These are phyloP conservation scores for Mortierella sp. DNA, from an alignment of 371 early-diverging fungal genomes.

Conservation along the genomic window DNA sequence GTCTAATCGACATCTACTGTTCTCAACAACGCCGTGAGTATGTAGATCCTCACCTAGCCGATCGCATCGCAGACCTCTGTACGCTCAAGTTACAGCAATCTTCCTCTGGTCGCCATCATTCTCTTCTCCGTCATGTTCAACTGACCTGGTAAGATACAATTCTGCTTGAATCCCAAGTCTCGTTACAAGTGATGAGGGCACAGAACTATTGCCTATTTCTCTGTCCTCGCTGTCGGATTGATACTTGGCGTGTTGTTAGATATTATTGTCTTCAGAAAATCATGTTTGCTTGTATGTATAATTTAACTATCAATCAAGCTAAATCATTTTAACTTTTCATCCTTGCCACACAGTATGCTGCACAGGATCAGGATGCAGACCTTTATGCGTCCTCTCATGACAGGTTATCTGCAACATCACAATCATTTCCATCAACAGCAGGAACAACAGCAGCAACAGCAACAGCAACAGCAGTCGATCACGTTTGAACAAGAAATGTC, in stretches of 20 bases:
- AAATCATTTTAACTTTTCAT: neutral
- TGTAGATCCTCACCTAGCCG: conserved; percentile 17
- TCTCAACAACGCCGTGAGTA: conserved; percentile 13
- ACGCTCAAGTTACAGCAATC: conserved; percentile 39
- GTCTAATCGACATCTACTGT: conserved; percentile 14
- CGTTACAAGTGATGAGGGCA: too few species aligned
- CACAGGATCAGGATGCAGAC: conserved; percentile 46
- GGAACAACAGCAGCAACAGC: conserved; percentile 21
- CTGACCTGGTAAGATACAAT: conserved; percentile 34
- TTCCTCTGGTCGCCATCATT: conserved; percentile 33
- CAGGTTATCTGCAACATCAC: conserved; percentile 18
- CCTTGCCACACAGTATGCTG: conserved; percentile 30
- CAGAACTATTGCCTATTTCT: too few species aligned
- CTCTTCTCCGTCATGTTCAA: conserved; percentile 35
- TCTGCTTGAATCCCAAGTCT: neutral
- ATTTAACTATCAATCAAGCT: neutral
- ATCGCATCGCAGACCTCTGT: conserved; percentile 30
- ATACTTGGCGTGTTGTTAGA: neutral
- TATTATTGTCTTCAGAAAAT: too few species aligned
- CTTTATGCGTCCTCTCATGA: conserved; percentile 27
- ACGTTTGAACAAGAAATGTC: conserved; percentile 26
- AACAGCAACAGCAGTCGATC: conserved; percentile 23
- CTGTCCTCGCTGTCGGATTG: too few species aligned
- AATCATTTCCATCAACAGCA: conserved; percentile 12
- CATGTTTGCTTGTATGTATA: neutral